Conservation (phyloP, 768 basidiomycete species). For the Tricholoma terreum region DNA sequence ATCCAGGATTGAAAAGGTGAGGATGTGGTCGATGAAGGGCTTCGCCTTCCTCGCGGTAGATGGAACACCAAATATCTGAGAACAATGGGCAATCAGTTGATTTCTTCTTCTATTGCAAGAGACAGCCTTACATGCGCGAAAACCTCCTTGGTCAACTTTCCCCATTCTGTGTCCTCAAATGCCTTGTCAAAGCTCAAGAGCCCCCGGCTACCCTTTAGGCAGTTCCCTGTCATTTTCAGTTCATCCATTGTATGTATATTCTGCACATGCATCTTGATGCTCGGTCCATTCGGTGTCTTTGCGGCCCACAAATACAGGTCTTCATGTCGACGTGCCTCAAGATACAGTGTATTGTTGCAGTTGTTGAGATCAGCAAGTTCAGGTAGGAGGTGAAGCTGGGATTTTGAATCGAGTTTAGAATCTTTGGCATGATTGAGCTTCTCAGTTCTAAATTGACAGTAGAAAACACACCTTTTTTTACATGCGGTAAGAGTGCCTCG, state of each 20-base stretch:
- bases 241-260: slow-evolving; percentile 99
- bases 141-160: slow-evolving; percentile 84
- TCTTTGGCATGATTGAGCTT: slow-evolving; percentile 45
- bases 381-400: slow-evolving; percentile 86
- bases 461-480: slow-evolving; percentile 80
- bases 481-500: slow-evolving; percentile 85
- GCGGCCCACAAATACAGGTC: slow-evolving; percentile 96
- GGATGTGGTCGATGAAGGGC: slow-evolving; percentile 96
- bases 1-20: slow-evolving; percentile 95
- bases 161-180: slow-evolving; percentile 89
- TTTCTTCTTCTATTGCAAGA: neutral
- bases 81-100: slow-evolving; percentile 10
- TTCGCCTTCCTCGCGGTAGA: slow-evolving; percentile 87
- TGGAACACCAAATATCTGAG: slow-evolving; percentile 92
- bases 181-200: slow-evolving; percentile 87
- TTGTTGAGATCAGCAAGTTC: slow-evolving; percentile 97
- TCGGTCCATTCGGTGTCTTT: slow-evolving; percentile 97
- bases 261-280: slow-evolving; percentile 95
- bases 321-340: slow-evolving; percentile 93
- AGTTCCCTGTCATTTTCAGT: slow-evolving; percentile 99
- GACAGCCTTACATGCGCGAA: slow-evolving; percentile 74
- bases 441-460: neutral
- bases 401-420: slow-evolving; percentile 96
- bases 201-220: slow-evolving; percentile 92
- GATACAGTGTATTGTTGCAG: slow-evolving; percentile 96